These are phyloP conservation scores for Fusarium armeniacum DNA, from an alignment of 2,329 filamentous ascomycete genomes.

Conservation along the genomic window DNA sequence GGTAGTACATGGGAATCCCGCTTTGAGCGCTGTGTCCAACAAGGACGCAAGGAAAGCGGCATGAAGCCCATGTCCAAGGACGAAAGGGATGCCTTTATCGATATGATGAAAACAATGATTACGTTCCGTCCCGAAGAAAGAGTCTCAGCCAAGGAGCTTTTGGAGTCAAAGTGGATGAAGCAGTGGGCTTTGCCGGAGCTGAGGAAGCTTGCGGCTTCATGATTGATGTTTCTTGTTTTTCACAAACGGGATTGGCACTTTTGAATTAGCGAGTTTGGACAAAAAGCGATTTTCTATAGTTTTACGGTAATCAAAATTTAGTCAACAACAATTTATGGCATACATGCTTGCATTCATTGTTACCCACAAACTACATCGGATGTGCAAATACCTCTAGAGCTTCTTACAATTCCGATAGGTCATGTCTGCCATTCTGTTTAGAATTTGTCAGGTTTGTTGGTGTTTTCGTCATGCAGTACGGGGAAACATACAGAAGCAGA, in stretches of 20 bases:
- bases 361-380: neutral
- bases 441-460: neutral
- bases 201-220: constrained; percentile 15
- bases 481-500: neutral
- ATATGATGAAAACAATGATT: constrained; percentile 44
- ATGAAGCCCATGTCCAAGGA: constrained; percentile 35
- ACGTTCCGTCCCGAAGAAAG: constrained; percentile 37
- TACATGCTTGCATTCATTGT: neutral
- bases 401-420: neutral
- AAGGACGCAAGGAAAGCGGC: constrained; percentile 36
- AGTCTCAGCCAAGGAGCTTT: constrained; percentile 27
- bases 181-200: constrained; percentile 43
- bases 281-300: constrained; percentile 10
- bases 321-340: constrained; percentile 16
- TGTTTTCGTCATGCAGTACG: neutral
- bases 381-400: neutral
- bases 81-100: constrained; percentile 39
- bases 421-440: neutral
- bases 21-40: constrained; percentile 38
- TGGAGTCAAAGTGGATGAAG: constrained; percentile 42
- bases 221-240: constrained; percentile 23
- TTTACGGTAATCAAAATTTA: neutral
- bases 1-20: constrained; percentile 33
- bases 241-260: constrained; percentile 13
- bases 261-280: constrained; percentile 32